Evolutionary conservation across 163 green algal genomes (phyloP).

Genomic region (Volvox carteri): DNA sequence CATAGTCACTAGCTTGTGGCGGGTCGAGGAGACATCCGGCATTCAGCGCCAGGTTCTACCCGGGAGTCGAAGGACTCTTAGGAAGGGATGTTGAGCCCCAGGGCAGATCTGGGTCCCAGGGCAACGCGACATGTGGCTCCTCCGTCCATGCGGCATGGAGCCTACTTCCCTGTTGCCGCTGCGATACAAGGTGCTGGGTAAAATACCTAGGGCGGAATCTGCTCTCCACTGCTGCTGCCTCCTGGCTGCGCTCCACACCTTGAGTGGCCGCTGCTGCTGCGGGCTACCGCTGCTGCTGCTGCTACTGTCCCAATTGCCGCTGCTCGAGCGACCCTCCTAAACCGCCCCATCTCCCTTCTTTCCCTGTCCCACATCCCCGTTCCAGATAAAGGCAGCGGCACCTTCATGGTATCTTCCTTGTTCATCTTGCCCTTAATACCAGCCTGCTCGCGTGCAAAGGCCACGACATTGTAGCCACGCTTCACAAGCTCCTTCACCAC

Average conservation of each 20-base stretch:
- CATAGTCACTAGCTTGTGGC: no score
- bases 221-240: no score
- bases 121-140: no score
- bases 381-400: conserved; percentile 35
- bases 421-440: conserved; percentile 93
- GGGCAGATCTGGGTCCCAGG: no score
- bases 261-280: neutral
- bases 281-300: neutral
- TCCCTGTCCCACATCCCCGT: neutral
- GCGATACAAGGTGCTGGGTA: no score
- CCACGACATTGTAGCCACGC: conserved; percentile 89
- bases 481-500: conserved; percentile 80
- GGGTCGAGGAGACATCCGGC: no score
- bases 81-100: no score
- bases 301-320: neutral
- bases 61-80: no score
- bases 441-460: conserved; percentile 89
- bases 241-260: neutral
- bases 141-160: no score
- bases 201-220: no score
- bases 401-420: conserved; percentile 81
- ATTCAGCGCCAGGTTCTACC: no score
- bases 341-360: neutral
- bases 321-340: neutral
- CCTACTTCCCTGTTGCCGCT: no score